Base-by-base conservation (phyloP, 352 stramenopile genomes). In the Pythium sukuiense region DNA sequence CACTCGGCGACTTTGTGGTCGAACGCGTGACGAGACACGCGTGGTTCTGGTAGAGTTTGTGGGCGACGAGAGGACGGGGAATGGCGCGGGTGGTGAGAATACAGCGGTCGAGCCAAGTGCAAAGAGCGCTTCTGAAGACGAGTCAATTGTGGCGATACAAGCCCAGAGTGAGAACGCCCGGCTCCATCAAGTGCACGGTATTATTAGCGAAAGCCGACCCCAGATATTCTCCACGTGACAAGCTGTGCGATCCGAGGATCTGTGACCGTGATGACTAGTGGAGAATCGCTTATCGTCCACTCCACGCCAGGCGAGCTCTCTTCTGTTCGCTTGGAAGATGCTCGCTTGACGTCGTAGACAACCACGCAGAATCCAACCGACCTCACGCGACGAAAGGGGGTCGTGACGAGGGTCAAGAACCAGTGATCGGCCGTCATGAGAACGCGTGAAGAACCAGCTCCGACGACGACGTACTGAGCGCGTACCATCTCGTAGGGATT, bases 401-500 rank as follows among this genome's bases (percentile, higher is more conserved):
- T 3, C 6, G 45, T 29, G 45, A 26, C 16, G 7, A 52, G 16
- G 45, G 27, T 6, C 45, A 24, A 49, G 30, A 59, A 46, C 54
- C 54, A 59, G 35, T 59, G 54, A 2, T 49, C 35, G 11, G 33
- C 11, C 8, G 32, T 6, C 11, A 59, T 35, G 14, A 59, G 32
- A 1, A 29, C 2, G 2, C 8, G 33, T 11, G 18, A 45, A 59
- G 11, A 14, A 39, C 29, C 27, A 24, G 54, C 30, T 1, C 32
- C 32, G 3, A 32, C 32, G 16, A 45, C 32, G 2, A 59, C 33
- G 32, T 59, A 54, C 32, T 33, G 37, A 27, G 26, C 20, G 20
- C 56, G 56, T 7, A 62, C 56, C 9, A 62, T 1, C 37, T 62
- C 56, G 39, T 54, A 62, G 13, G 56, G 37, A 14, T 26, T 27